Evolutionary conservation across 768 basidiomycete species (phyloP).

Genomic region (Imleria badia): DNA sequence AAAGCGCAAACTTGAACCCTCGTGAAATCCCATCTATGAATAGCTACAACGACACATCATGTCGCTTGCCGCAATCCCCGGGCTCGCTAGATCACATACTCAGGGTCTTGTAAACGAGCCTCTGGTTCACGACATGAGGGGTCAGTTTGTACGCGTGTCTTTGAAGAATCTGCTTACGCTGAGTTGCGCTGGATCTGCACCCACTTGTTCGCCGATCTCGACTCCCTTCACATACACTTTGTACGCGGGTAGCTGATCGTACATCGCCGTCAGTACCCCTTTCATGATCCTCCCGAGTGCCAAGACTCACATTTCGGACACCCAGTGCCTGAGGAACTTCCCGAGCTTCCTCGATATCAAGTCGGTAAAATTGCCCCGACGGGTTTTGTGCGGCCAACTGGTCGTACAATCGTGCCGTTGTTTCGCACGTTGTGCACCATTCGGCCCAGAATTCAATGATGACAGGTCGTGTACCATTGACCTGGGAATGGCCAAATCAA

Average conservation of each 20-base stretch:
- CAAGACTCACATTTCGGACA: conserved; percentile 23
- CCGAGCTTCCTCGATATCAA: conserved; percentile 30
- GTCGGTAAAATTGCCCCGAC: conserved; percentile 28
- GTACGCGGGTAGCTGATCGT: conserved; percentile 28
- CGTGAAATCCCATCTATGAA: conserved; percentile 22
- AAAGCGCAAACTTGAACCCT: conserved; percentile 4
- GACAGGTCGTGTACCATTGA: conserved; percentile 21
- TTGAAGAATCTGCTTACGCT: conserved; percentile 13
- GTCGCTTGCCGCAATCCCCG: conserved; percentile 8
- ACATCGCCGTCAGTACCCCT: conserved; percentile 8
- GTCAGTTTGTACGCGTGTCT: conserved; percentile 17
- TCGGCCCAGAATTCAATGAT: conserved; percentile 35
- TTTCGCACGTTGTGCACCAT: conserved; percentile 27
- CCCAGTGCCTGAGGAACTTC: conserved; percentile 24
- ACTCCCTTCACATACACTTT: conserved; percentile 33
- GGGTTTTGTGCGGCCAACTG: conserved; percentile 29
- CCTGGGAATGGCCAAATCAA: conserved; percentile 17
- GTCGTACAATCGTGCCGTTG: conserved; percentile 22
- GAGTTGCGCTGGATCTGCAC: conserved; percentile 26
- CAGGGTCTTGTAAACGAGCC: conserved; percentile 30
- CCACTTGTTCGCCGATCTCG: conserved; percentile 31
- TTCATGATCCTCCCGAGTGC: conserved; percentile 14
- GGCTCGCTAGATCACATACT: conserved; percentile 20
- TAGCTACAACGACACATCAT: conserved; percentile 8
- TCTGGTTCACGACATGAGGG: conserved; percentile 20